Evolutionary conservation across 768 basidiomycete genomes (phyloP).

Genomic region (Lanmaoa pseudosensibilis): DNA sequence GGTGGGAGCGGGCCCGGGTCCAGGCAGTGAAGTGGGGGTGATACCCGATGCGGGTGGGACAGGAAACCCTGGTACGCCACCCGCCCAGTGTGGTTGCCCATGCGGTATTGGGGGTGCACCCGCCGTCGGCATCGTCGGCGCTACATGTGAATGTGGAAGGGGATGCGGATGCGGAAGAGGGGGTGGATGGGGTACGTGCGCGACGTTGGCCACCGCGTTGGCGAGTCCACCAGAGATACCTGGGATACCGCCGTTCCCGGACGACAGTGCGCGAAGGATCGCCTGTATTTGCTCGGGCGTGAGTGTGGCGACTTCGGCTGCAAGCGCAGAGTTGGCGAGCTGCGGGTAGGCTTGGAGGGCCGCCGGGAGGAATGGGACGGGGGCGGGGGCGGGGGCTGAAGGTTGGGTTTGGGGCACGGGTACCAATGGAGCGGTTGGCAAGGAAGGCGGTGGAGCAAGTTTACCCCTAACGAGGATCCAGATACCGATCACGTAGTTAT

Average conservation of each 20-base stretch:
- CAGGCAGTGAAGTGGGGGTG: conserved; percentile 5
- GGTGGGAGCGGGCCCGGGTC: background rate
- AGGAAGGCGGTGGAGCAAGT: conserved; percentile 48
- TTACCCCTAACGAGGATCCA: conserved; percentile 86
- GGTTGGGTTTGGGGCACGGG: conserved; percentile 15
- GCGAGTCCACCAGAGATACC: conserved; percentile 33
- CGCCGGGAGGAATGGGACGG: conserved; percentile 22
- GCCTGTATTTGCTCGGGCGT: conserved; percentile 76
- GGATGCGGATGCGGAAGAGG: background rate
- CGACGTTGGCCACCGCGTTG: conserved; percentile 24
- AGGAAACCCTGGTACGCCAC: conserved; percentile 27
- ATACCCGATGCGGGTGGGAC: conserved; percentile 18
- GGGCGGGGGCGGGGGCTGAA: conserved; percentile 12
- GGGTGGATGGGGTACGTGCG: conserved; percentile 13
- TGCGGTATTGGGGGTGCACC: conserved; percentile 11
- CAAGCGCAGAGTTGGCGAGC: conserved; percentile 52
- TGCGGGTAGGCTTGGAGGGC: conserved; percentile 34
- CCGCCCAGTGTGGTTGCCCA: conserved; percentile 20
- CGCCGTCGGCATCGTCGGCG: conserved; percentile 7
- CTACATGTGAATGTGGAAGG: conserved; percentile 15
- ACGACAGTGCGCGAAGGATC: conserved; percentile 58
- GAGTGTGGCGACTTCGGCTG: conserved; percentile 69
- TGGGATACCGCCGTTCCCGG: conserved; percentile 37
- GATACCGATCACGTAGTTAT: conserved; percentile 73
- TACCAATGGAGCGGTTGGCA: conserved; percentile 14